Base-by-base conservation (phyloP, 768 basidiomycete genomes). In the Pulveroboletus frians region DNA sequence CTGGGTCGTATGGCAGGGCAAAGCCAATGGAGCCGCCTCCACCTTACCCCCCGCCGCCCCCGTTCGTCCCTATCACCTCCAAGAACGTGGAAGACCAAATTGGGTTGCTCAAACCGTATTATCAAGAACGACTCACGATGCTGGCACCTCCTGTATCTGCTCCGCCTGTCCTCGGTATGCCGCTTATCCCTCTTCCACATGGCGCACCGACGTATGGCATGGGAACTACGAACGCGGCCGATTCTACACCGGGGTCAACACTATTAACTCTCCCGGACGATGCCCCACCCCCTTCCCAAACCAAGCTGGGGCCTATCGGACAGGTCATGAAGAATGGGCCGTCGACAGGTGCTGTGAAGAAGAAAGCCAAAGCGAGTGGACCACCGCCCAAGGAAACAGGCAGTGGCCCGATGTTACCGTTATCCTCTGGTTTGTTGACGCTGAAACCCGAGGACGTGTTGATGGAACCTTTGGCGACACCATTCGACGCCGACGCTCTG, bases 41-140 rank as follows among this genome's bases (percentile, higher is more conserved):
- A 3, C 89, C 86, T 5, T 96, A 85, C 65, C 89, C 92, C 0
- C 88, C 86, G 0, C 94, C 93, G 0, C 85, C 87, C 0, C 76
- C 86, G 0, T 90, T 94, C 61, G 66, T 91, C 3, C 83, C 82
- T 2, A 76, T 98, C 58, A 81, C 78, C 1, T 72, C 78, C 8
- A 71, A 70, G 47, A 81, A 79, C 47, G 74, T 86, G 60, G 84
- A 86, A 31, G 71, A 81, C 21, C 92, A 95, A 59, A 91, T 96
- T 55, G 92, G 91, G 9, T 69, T 98, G 34, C 81, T 98, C 55
- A 85, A 78, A 49, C 66, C 78, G 0, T 94, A 84, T 71, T 95
- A 87, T 58, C 76, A 82, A 38, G 59, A 65, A 23, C 78, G 85
- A 26, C 71, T 90, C 41, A 61, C 73, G 3, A 57, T 69, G 21